phyloP scores from a whole-genome alignment of 2,329 filamentous ascomycete species.

The Colletotrichum abscissum region DNA sequence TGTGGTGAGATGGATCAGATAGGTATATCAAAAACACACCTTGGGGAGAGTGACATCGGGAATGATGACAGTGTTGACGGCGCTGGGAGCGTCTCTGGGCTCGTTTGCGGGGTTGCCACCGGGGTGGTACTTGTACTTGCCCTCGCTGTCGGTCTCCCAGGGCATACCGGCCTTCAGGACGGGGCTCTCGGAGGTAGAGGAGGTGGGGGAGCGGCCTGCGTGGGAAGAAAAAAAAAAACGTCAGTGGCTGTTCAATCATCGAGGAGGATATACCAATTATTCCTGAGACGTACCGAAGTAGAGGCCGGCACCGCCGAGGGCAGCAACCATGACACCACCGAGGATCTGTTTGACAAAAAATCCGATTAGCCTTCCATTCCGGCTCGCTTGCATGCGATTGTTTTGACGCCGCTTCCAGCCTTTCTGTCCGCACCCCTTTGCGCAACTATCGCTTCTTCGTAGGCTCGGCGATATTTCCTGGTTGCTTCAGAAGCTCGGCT shows the following conservation, averaged over 20 bases:
- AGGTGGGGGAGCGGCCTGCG: conserved; percentile 85
- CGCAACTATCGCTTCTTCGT: background rate
- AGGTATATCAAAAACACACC: conserved; percentile 60
- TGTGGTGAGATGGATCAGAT: background rate
- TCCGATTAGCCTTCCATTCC: conserved; percentile 22
- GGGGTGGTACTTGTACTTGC: conserved; percentile 85
- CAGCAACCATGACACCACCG: conserved; percentile 88
- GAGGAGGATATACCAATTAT: conserved; percentile 36
- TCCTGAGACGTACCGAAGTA: conserved; percentile 74
- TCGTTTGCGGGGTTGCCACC: conserved; percentile 81
- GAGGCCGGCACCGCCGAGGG: conserved; percentile 89
- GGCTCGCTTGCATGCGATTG: background rate
- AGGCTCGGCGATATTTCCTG: background rate
- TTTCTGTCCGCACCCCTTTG: background rate
- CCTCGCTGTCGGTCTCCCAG: conserved; percentile 77
- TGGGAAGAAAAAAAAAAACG: background rate
- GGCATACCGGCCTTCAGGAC: conserved; percentile 88
- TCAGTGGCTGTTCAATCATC: conserved; percentile 1
- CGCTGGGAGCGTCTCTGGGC: conserved; percentile 91
- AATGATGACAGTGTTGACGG: conserved; percentile 93
- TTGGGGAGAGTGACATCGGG: conserved; percentile 93
- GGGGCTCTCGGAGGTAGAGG: conserved; percentile 81
- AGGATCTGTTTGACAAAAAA: conserved; percentile 73
- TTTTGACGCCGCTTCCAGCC: background rate
- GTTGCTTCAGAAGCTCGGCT: background rate